Evolutionary conservation across 1,139 yeast species (phyloP), one percentile per base, ranked within the genome.

Genomic region (Yamadazyma conglobata): DNA sequence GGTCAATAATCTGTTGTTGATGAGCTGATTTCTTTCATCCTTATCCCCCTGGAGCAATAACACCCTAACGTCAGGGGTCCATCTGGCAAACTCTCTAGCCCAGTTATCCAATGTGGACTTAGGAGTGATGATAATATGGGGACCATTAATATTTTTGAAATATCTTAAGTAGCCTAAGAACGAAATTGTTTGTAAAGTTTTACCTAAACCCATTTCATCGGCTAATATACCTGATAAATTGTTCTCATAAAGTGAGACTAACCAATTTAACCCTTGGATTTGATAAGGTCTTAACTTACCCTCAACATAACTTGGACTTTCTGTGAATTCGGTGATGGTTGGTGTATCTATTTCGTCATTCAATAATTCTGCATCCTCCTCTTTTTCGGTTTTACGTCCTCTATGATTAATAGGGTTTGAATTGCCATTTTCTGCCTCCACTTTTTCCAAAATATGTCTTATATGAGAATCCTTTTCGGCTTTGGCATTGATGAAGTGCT

Each of bases 201-300:
- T 91, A 38, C 98, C 98, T 36, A 91, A 70, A 2, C 98, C 98
- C 98, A 91, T 91, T 58, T 91, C 98, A 59, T 91, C 98, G 7
- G 98, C 98, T 37, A 91, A 69, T 29, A 91, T 89, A 28, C 97
- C 97, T 1, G 93, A 79, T 34, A 89, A 70, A 47, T 82, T 79
- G 58, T 89, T 87, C 45, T 85, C 93, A 50, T 83, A 81, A 34
- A 89, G 62, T 1, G 88, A 76, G 14, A 88, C 77, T 48, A 89
- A 64, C 97, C 97, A 89, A 60, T 89, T 89, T 43, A 89, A 70
- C 33, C 97, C 97, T 54, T 85, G 95, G 37, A 89, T 73, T 58
- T 89, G 97, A 56, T 89, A 83, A n/a, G 83, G 81, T 48, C 93
- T 70, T 37, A 83, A 54, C 32, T 56, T 56, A 11, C 93, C 93